Base-by-base conservation (phyloP, 345 rosid genomes). In the Kernera saxatilis region DNA sequence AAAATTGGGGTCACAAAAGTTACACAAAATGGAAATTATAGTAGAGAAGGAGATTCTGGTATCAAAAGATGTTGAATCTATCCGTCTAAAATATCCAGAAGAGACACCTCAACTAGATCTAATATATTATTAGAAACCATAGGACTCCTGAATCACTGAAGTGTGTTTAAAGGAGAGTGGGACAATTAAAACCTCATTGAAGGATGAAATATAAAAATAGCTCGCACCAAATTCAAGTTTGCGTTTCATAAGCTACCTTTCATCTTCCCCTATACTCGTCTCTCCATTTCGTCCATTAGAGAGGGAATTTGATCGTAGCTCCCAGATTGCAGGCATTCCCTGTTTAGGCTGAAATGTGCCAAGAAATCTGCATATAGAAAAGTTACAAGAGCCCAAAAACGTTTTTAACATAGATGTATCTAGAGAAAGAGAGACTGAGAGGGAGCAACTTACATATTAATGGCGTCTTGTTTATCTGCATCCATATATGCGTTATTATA, bases 401-500 rank as follows among this genome's bases (percentile, higher is more conserved):
- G 3, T n/a, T 23, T n/a, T 46, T 25, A 53, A 44, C 19, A 32
- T 23, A 22, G 13, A n/a, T 36, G 22, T 40, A 44, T 8, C 15
- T 53, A 51, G 50, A 70, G 26, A 39, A 53, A 43, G 48, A 70
- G 45, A 40, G 23, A 9, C 23, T 32, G 25, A 74, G 41, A 37
- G 61, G 40, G 50, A 64, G 79, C 39, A 72, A 66, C 86, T 86
- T 84, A 93, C 98, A 90, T 67, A 76, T 93, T 85, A 46, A 93
- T 88, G 39, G 98, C 98, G 55, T 88, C 90, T 77, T 93, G 96
- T 71, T 90, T 90, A 73, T 86, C 86, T 19, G 86, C 84, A 77
- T 90, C 98, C 96, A 90, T 86, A 78, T 90, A 93, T 33, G 93
- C 89, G 69, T 93, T 90, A 83, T 82, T 93, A 76, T 93, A 90